Evolutionary conservation across 305 asterid species (phyloP).

Genomic region (Rubia peregrina): DNA sequence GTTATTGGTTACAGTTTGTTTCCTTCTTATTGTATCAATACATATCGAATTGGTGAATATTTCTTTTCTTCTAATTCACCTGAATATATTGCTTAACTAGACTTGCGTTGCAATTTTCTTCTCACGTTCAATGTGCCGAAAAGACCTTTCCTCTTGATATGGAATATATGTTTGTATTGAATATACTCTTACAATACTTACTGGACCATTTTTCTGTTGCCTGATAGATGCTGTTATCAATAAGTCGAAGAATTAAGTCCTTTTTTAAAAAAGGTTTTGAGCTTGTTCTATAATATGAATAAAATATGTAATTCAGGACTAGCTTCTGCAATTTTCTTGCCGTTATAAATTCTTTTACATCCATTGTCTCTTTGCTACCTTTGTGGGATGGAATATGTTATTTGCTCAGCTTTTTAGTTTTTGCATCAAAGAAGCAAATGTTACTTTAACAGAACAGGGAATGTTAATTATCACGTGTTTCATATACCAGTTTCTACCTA

Average conservation of each 20-base stretch:
- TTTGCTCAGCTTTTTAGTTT: background rate
- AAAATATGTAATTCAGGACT: background rate
- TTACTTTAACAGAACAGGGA: background rate
- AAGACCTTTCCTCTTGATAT: slow-evolving; percentile 1
- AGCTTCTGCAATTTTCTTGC: background rate
- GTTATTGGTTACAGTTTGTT: background rate
- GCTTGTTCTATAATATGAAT: background rate
- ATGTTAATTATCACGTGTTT: background rate
- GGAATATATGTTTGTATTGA: background rate
- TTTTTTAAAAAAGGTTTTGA: background rate
- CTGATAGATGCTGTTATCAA: background rate
- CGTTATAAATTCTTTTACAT: background rate
- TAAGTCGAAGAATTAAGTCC: background rate
- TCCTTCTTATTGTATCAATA: background rate
- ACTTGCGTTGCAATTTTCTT: background rate
- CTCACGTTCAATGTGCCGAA: background rate
- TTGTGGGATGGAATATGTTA: background rate
- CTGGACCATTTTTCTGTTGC: background rate
- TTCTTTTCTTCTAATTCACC: background rate
- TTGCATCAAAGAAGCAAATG: background rate
- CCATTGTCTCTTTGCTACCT: background rate
- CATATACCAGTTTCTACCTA: background rate
- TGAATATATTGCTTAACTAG: background rate
- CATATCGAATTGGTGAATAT: background rate
- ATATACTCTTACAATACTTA: background rate